Percentiles rank a stretch among this genome's conserved stretches.
These are phyloP conservation scores for Citrus unshiu DNA, from an alignment of 345 rosid genomes.

Conservation along the genomic window DNA sequence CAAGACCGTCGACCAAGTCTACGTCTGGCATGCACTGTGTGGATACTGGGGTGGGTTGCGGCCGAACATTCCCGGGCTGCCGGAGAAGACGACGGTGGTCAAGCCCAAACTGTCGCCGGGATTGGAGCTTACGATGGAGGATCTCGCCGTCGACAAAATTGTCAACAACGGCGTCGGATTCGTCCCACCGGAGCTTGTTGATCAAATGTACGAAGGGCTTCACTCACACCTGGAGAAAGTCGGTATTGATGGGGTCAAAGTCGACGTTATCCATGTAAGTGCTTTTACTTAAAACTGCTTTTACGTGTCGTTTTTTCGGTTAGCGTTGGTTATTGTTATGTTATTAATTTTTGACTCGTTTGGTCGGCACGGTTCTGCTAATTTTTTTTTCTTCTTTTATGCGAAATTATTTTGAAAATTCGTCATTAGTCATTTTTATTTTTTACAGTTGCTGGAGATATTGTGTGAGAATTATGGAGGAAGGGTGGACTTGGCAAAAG, in stretches of 20 bases:
- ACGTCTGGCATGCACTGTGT: conserved; percentile 94
- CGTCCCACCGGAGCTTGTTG: conserved; percentile 62
- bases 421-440: not conserved
- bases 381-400: not conserved
- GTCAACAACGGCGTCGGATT: conserved; percentile 65
- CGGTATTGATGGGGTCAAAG: conserved; percentile 97
- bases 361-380: conserved; percentile 38
- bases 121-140: conserved; percentile 70
- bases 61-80: conserved; percentile 67
- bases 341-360: not conserved
- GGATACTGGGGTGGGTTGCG: conserved; percentile 98
- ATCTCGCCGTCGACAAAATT: conserved; percentile 93
- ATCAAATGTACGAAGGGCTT: conserved; percentile 75
- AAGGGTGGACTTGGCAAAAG: conserved; percentile 84
- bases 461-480: conserved; percentile 84
- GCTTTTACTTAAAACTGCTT: not conserved
- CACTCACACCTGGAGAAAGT: conserved; percentile 66
- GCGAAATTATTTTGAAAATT: not conserved
- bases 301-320: not conserved
- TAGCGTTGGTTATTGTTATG: conserved; percentile 3
- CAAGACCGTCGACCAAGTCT: conserved; percentile 66
- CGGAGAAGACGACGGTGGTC: conserved; percentile 32
- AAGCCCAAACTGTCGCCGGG: conserved; percentile 72
- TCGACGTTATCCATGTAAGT: conserved; percentile 96
- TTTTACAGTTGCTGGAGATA: conserved; percentile 74